Evolutionary conservation across 2,329 filamentous ascomycete species (phyloP).

Genomic region (Claviceps monticola): DNA sequence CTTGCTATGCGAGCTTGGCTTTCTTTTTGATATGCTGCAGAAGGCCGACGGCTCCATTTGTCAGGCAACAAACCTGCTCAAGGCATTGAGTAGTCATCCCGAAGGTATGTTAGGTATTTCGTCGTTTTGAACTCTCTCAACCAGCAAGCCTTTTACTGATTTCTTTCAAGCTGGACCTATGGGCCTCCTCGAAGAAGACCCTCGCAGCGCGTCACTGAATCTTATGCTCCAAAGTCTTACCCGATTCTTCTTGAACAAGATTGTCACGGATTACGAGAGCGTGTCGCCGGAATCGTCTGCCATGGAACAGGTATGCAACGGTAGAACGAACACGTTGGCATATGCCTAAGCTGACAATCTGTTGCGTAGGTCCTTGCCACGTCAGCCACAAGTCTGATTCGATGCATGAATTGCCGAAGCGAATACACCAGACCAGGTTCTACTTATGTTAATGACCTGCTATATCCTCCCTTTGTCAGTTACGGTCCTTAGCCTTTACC

Average conservation of each 20-base stretch:
- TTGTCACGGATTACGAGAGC: constrained; percentile 61
- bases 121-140: not conserved
- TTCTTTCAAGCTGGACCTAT: constrained; percentile 47
- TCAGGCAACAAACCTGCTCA: constrained; percentile 88
- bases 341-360: not conserved
- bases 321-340: not conserved
- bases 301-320: constrained; percentile 51
- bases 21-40: constrained; percentile 93
- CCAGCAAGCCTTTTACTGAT: not conserved
- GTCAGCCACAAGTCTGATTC: constrained; percentile 57
- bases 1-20: constrained; percentile 85
- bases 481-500: not conserved
- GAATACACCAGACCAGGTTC: constrained; percentile 71
- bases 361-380: constrained; percentile 43
- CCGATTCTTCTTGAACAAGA: constrained; percentile 71
- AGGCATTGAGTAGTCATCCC: constrained; percentile 71
- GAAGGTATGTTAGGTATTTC: constrained; percentile 37
- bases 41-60: constrained; percentile 91
- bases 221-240: constrained; percentile 77
- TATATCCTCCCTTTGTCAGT: constrained; percentile 49
- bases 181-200: constrained; percentile 73
- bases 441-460: constrained; percentile 71
- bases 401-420: constrained; percentile 75
- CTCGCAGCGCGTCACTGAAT: constrained; percentile 58
- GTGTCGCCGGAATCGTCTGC: constrained; percentile 46